These are phyloP conservation scores for Scedosporium aurantiacum DNA, from an alignment of 2,329 filamentous ascomycete genomes.

Conservation along the genomic window DNA sequence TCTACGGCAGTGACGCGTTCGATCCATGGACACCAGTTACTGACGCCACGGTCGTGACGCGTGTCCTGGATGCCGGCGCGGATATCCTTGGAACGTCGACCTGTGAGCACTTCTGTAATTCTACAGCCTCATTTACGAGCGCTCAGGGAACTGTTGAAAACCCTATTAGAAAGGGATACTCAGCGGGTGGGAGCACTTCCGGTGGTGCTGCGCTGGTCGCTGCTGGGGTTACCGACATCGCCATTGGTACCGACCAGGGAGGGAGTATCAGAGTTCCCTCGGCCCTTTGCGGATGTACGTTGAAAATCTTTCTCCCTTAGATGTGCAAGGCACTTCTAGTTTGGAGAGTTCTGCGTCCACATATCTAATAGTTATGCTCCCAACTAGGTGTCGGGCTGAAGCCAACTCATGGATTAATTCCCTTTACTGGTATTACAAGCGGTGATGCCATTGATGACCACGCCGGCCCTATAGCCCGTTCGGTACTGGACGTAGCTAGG, in stretches of 20 bases:
- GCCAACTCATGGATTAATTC: slow-evolving; percentile 38
- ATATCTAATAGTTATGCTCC: not conserved
- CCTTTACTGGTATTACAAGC: slow-evolving; percentile 36
- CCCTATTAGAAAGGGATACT: slow-evolving; percentile 31
- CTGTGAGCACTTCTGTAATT: slow-evolving; percentile 43
- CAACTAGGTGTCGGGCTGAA: slow-evolving; percentile 30
- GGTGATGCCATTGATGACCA: slow-evolving; percentile 42
- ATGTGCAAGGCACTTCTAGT: not conserved
- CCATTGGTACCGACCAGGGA: slow-evolving; percentile 36
- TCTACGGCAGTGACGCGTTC: slow-evolving; percentile 39
- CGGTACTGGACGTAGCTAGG: slow-evolving; percentile 26
- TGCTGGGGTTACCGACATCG: slow-evolving; percentile 29
- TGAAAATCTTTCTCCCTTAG: not conserved
- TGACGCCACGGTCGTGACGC: slow-evolving; percentile 42
- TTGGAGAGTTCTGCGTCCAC: no score
- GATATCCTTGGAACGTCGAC: slow-evolving; percentile 37
- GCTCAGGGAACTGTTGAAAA: slow-evolving; percentile 36
- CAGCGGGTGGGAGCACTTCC: slow-evolving; percentile 36
- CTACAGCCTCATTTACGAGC: slow-evolving; percentile 33
- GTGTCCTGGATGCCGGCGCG: slow-evolving; percentile 38
- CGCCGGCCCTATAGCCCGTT: slow-evolving; percentile 30
- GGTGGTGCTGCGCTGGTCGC: slow-evolving; percentile 35
- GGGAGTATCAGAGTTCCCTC: slow-evolving; percentile 35
- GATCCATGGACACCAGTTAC: slow-evolving; percentile 37
- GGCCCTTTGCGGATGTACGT: slow-evolving; percentile 22